phyloP scores from a whole-genome alignment of 176 grass and related monocot genomes.

The maize (Zea mays) region Zm-B73-REFERENCE-NAM-5.0 NC_050096.1:289497001-289497500 shows the following conservation, averaged over 20 bases:
- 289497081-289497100: constrained; percentile 88
- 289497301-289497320: background rate
- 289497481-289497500: background rate
- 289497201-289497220: background rate
- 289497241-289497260: background rate
- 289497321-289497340: background rate
- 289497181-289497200: background rate
- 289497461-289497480: background rate
- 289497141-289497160: constrained; percentile 36
- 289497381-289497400: background rate
- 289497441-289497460: constrained; percentile 9
- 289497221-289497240: background rate
- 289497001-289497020: constrained; percentile 95
- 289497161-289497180: constrained; percentile 39
- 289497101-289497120: constrained; percentile 99
- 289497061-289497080: constrained; percentile 92
- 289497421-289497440: background rate
- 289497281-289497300: background rate
- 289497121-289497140: constrained; percentile 99
- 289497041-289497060: constrained; percentile 83
- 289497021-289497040: constrained; percentile 98
- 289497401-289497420: background rate
- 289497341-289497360: background rate
- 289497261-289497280: background rate
- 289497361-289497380: background rate